phyloP scores from a whole-genome alignment of 1,284 basidiomycete species.

The Ceratobasidium sp. region DNA sequence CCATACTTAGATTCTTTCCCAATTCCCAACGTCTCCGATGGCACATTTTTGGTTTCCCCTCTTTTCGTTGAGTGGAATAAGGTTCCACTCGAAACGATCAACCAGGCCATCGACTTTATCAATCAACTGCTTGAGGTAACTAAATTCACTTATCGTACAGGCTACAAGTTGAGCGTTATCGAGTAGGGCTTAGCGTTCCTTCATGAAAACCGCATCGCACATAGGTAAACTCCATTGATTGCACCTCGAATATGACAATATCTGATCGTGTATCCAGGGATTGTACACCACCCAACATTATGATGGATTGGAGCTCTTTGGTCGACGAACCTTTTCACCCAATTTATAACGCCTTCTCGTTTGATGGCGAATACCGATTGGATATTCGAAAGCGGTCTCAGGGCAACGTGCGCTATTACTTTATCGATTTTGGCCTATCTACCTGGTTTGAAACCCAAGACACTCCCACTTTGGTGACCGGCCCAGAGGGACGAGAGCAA shows the following conservation, averaged over 20 bases:
- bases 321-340: slow-evolving; percentile 35
- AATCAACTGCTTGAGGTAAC: slow-evolving; percentile 40
- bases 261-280: slow-evolving; percentile 5
- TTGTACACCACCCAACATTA: slow-evolving; percentile 37
- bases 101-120: slow-evolving; percentile 28
- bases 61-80: not conserved
- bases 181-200: slow-evolving; percentile 41
- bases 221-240: slow-evolving; percentile 11
- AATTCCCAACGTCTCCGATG: not conserved
- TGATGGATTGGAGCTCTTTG: slow-evolving; percentile 34
- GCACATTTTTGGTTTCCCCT: slow-evolving; percentile 23
- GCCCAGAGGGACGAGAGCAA: slow-evolving; percentile 12
- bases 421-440: slow-evolving; percentile 44
- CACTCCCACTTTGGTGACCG: slow-evolving; percentile 7
- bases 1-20: slow-evolving; percentile 21
- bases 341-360: not conserved
- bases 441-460: slow-evolving; percentile 1
- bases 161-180: not conserved
- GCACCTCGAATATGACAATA: not conserved
- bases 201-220: slow-evolving; percentile 38
- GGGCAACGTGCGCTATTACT: slow-evolving; percentile 34
- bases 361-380: not conserved
- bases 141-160: not conserved
- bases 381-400: not conserved
- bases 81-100: not conserved